Evolutionary conservation across 108 stramenopile species (phyloP).

Genomic region (Skeletonema marinoi): DNA sequence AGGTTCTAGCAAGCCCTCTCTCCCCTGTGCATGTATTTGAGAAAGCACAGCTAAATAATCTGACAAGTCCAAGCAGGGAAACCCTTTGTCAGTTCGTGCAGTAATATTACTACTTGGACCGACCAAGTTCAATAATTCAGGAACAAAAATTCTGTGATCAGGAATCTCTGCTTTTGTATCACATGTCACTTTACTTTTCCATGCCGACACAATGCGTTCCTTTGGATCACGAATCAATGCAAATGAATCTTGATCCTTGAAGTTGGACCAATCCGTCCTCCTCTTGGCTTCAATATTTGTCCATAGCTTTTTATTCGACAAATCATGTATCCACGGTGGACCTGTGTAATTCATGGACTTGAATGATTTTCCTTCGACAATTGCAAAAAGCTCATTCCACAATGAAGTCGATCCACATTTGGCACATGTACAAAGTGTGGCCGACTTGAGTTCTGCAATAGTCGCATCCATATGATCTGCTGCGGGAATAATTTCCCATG

Average conservation of each 20-base stretch:
- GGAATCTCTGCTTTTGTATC: background rate
- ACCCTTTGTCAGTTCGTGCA: background rate
- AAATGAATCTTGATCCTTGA: background rate
- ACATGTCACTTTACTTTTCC: background rate
- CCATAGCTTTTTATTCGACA: constrained; percentile 1
- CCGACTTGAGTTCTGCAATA: background rate
- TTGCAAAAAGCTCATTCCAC: background rate
- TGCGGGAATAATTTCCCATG: background rate
- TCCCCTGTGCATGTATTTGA: background rate
- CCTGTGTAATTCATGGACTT: background rate
- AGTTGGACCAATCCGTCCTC: background rate
- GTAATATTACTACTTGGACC: background rate
- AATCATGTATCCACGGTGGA: background rate
- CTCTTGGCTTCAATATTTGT: background rate
- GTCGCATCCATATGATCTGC: background rate
- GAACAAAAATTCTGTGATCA: background rate
- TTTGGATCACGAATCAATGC: background rate
- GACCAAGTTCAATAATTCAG: background rate
- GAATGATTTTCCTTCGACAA: background rate
- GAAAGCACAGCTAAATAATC: background rate
- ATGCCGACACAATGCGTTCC: background rate
- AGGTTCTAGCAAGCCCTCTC: background rate
- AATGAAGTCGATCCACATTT: background rate
- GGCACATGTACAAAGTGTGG: background rate
- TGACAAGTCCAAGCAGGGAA: background rate